A percentile compares a stretch with the other conserved stretches of the same genome.
Evolutionary conservation across 805 yeast genomes (phyloP).

Genomic region (Lipomyces yamanashiensis): DNA sequence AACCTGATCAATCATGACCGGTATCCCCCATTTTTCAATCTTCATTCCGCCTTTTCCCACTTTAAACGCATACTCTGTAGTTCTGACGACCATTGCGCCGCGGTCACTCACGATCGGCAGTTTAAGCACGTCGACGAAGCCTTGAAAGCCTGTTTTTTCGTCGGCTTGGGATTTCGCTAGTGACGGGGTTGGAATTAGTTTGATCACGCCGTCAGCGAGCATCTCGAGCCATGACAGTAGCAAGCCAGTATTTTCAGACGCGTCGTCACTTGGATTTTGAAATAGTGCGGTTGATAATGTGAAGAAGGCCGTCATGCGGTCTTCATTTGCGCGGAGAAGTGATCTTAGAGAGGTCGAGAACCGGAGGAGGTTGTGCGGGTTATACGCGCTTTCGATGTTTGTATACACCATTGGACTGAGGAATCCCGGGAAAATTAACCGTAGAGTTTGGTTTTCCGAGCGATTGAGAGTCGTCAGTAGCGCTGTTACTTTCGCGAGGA

Average conservation of each 20-base stretch:
- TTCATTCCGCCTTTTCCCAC: slow-evolving; percentile 83
- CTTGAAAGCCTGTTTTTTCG: slow-evolving; percentile 54
- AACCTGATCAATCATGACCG: slow-evolving; percentile 77
- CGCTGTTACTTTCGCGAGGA: neutral
- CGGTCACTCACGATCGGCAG: slow-evolving; percentile 72
- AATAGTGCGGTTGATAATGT: slow-evolving; percentile 27
- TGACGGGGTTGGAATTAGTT: slow-evolving; percentile 22
- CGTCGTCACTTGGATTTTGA: slow-evolving; percentile 7
- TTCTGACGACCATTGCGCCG: slow-evolving; percentile 77
- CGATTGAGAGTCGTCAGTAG: neutral
- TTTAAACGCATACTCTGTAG: slow-evolving; percentile 82
- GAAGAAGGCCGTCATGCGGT: slow-evolving; percentile 13
- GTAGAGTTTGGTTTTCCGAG: neutral
- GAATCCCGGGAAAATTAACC: slow-evolving; percentile 27
- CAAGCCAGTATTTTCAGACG: slow-evolving; percentile 37
- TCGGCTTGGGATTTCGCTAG: neutral
- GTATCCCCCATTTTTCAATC: slow-evolving; percentile 95
- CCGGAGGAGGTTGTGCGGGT: slow-evolving; percentile 10
- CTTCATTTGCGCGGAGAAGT: slow-evolving; percentile 12
- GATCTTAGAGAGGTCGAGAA: slow-evolving; percentile 20
- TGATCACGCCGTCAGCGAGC: slow-evolving; percentile 61
- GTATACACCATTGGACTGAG: slow-evolving; percentile 23
- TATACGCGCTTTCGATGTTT: slow-evolving; percentile 8
- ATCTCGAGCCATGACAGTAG: slow-evolving; percentile 61
- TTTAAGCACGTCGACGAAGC: slow-evolving; percentile 75